Conservation (phyloP, 2,329 filamentous ascomycete genomes). For the Aspergillus pseudotamarii region DNA sequence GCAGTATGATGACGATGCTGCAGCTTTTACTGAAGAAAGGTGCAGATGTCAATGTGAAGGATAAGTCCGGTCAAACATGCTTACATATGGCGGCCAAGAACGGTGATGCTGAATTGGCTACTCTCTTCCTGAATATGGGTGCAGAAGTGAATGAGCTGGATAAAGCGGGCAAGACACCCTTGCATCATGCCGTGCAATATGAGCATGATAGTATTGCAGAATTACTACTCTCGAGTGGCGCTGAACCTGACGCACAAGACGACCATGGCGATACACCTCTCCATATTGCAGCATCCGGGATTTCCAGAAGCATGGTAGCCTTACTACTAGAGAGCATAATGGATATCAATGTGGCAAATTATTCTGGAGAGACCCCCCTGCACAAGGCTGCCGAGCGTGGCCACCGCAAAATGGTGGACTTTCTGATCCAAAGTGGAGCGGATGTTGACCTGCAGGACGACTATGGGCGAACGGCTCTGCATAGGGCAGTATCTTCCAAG, state of each 20-base stretch:
- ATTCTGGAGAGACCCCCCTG: constrained; percentile 30
- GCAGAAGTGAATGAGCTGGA: constrained; percentile 19
- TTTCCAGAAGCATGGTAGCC: constrained; percentile 20
- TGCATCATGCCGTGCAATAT: constrained; percentile 25
- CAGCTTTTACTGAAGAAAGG: constrained; percentile 25
- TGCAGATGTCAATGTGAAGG: constrained; percentile 26
- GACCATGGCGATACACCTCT: constrained; percentile 27
- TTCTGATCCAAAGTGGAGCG: constrained; percentile 29
- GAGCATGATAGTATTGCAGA: constrained; percentile 28
- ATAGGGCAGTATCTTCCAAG: constrained; percentile 22
- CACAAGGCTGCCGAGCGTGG: constrained; percentile 32
- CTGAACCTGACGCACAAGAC: constrained; percentile 29
- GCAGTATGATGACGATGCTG: constrained; percentile 23
- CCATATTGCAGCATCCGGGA: constrained; percentile 24
- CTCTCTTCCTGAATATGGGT: constrained; percentile 17
- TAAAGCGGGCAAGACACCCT: constrained; percentile 23
- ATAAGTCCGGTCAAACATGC: constrained; percentile 22
- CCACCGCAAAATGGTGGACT: constrained; percentile 30
- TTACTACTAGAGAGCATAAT: constrained; percentile 28
- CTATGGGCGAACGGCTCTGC: constrained; percentile 24
- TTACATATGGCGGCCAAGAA: constrained; percentile 23
- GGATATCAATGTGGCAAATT: constrained; percentile 29
- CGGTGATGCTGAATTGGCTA: constrained; percentile 21
- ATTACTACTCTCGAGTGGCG: constrained; percentile 26
- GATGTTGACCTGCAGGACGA: constrained; percentile 29